phyloP scores from a whole-genome alignment of 176 grass and related monocot species.

The Triticum dicoccoides region DNA sequence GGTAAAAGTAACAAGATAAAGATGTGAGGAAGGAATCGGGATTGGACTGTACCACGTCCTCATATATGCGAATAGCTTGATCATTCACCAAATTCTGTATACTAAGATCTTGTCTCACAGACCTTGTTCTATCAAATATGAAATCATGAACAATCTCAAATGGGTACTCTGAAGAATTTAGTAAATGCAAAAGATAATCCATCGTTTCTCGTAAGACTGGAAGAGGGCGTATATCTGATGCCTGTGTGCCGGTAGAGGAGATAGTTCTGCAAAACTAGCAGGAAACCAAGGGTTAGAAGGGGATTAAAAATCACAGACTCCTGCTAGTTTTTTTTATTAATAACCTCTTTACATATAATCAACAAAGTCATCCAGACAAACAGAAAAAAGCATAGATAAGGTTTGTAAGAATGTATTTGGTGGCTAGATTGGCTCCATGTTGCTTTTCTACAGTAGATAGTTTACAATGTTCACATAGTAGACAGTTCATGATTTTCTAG shows the following conservation, averaged over 20 bases:
- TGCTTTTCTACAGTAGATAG: no score
- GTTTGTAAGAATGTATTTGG: no score
- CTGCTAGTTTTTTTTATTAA: neutral
- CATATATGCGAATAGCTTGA: slow-evolving; percentile 78
- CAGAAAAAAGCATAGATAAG: neutral
- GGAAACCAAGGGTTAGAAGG: slow-evolving; percentile 42
- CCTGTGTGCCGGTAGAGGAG: slow-evolving; percentile 37
- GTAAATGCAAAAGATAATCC: slow-evolving; percentile 67
- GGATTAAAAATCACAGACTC: neutral
- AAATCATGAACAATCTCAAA: slow-evolving; percentile 92
- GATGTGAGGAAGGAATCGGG: slow-evolving; percentile 8
- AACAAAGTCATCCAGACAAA: neutral
- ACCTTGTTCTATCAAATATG: slow-evolving; percentile 90
- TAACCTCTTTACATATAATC: neutral
- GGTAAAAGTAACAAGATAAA: slow-evolving; percentile 11
- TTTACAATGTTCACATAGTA: no score
- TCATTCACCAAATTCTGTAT: slow-evolving; percentile 74
- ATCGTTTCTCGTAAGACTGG: slow-evolving; percentile 65
- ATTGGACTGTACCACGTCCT: slow-evolving; percentile 72
- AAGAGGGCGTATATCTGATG: slow-evolving; percentile 71
- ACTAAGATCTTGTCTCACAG: slow-evolving; percentile 81
- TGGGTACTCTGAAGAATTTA: slow-evolving; percentile 52
- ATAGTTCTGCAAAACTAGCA: slow-evolving; percentile 97
- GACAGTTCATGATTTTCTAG: no score
- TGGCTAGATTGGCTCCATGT: no score